Conservation (phyloP, 176 grass and related monocot species). For the Avena eriantha region DNA sequence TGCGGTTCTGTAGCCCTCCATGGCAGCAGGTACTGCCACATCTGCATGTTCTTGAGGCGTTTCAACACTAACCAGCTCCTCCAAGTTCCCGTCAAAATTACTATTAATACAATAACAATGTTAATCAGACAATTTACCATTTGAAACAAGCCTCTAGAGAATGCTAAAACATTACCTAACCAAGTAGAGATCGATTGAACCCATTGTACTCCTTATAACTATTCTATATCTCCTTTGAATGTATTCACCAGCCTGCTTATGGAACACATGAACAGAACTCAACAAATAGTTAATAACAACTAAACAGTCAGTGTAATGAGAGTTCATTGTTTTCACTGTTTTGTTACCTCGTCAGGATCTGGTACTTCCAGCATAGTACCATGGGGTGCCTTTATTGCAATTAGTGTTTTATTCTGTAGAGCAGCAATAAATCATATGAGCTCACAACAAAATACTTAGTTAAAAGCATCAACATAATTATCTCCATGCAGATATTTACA, state of each 20-base stretch:
- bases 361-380: slow-evolving; percentile 92
- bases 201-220: slow-evolving; percentile 88
- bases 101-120: slow-evolving; percentile 49
- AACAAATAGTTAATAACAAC: slow-evolving; percentile 29
- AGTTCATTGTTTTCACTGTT: slow-evolving; percentile 27
- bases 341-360: slow-evolving; percentile 78
- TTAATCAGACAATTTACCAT: slow-evolving; percentile 25
- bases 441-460: slow-evolving; percentile 26
- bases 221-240: slow-evolving; percentile 86
- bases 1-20: slow-evolving; percentile 38
- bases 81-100: slow-evolving; percentile 83
- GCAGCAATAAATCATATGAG: slow-evolving; percentile 37
- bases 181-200: slow-evolving; percentile 92
- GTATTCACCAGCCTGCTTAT: slow-evolving; percentile 71
- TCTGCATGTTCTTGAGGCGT: slow-evolving; percentile 43
- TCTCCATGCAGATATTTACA: slow-evolving; percentile 1
- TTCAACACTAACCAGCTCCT: slow-evolving; percentile 58
- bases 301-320: slow-evolving; percentile 5
- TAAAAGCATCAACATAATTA: background rate
- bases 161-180: slow-evolving; percentile 67
- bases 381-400: slow-evolving; percentile 95
- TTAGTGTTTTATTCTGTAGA: slow-evolving; percentile 81
- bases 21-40: slow-evolving; percentile 23
- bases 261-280: slow-evolving; percentile 23
- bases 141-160: slow-evolving; percentile 19